Base-by-base conservation (phyloP, 2,329 filamentous ascomycete species). In the Elsinoe ampelina region DNA sequence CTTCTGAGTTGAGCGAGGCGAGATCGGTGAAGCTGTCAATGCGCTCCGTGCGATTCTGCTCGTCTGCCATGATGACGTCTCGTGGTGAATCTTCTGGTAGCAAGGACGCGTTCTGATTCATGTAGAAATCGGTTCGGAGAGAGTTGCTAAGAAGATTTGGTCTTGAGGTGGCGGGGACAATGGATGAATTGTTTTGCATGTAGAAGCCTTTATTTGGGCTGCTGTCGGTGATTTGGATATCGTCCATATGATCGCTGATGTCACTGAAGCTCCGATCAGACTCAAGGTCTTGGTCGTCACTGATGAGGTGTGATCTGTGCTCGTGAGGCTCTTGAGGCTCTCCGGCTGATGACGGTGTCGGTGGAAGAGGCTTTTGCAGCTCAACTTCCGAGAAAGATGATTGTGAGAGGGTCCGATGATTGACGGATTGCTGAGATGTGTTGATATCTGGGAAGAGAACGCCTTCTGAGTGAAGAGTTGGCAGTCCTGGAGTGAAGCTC, bases 391-490 rank as follows among this genome's bases (percentile, higher is more conserved):
- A n/a, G 17, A n/a, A 20, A 22, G n/a, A 38, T n/a, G 50, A 30
- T 45, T 17, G 41, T 17, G 41, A 45, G 20, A 17, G 5, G 26
- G 13, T 50, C 4, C 26, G 3, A 8, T 19, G 12, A 11, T 2
- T 11, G 13, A 35, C 5, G 13, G 45, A 50, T 7, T 30, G 45
- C 13, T 50, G 26, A 50, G 26, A 50, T 15, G 20, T n/a, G 13
- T 52, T 26, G 38, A 63, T 39, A 43, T 65, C 65, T n/a, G 66
- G 63, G 51, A 65, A 66, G 26, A 73, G 61, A 2, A 72, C 58
- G 30, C 69, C 63, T 61, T 72, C 71, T 59, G 71, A 73, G 55
- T 68, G 70, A 57, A 73, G 61, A 52, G 68, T 68, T 43, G 71
- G 67, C 22, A 62, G 63, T 36, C 67, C 68, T 57, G 69, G 66